phyloP scores from a whole-genome alignment of 2,329 filamentous ascomycete genomes.

The Monosporascus sp. region DNA sequence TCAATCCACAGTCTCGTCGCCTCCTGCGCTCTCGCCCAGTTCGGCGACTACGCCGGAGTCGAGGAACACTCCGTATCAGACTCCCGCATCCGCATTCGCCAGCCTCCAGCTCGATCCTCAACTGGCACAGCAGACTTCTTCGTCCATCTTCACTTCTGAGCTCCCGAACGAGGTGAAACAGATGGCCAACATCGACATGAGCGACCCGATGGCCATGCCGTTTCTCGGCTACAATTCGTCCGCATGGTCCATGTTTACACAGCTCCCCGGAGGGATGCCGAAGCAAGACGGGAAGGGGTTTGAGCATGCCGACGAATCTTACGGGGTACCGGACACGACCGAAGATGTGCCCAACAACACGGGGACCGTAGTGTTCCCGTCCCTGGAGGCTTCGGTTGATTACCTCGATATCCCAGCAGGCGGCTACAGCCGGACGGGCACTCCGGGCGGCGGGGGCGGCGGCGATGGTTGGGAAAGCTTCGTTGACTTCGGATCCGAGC shows the following conservation, averaged over 20 bases:
- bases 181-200: constrained; percentile 32
- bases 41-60: constrained; percentile 16
- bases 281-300: background rate
- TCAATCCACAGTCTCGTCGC: constrained; percentile 15
- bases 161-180: constrained; percentile 38
- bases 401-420: constrained; percentile 9
- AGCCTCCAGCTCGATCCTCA: constrained; percentile 21
- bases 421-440: constrained; percentile 13
- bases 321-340: background rate
- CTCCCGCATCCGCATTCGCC: constrained; percentile 21
- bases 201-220: constrained; percentile 22
- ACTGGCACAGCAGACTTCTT: constrained; percentile 16
- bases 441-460: constrained; percentile 12
- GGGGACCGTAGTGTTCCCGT: constrained; percentile 12
- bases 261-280: constrained; percentile 7
- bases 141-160: constrained; percentile 37
- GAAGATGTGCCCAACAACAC: background rate
- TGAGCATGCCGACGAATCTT: background rate
- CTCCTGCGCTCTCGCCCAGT: constrained; percentile 21
- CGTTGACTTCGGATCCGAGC: constrained; percentile 25
- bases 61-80: constrained; percentile 19
- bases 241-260: constrained; percentile 15
- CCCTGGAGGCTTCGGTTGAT: constrained; percentile 9
- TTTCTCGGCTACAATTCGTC: constrained; percentile 19
- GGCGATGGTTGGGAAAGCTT: constrained; percentile 24